Evolutionary conservation across 2,329 filamentous ascomycete genomes (phyloP).

Genomic region (Colletotrichum tofieldiae): DNA sequence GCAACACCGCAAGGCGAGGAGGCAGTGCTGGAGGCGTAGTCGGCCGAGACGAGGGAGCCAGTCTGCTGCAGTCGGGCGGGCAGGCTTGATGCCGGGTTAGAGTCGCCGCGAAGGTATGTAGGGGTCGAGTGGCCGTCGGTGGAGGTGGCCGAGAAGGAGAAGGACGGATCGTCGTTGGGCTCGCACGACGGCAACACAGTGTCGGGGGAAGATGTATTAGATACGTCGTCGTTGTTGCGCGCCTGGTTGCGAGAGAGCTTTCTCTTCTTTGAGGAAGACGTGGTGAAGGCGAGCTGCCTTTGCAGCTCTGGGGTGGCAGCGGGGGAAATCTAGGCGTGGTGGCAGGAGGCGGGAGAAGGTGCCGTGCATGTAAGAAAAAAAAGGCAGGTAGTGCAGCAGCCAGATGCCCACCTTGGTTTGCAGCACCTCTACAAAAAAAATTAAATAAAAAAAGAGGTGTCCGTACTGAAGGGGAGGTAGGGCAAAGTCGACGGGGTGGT

Average conservation of each 20-base stretch:
- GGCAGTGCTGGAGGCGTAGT: conserved; percentile 69
- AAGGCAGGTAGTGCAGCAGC: conserved; percentile 21
- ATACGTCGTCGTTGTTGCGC: conserved; percentile 57
- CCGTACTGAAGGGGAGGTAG: conserved; percentile 12
- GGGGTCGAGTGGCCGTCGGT: conserved; percentile 45
- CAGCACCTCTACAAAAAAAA: neutral
- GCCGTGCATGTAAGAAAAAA: conserved; percentile 34
- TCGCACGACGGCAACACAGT: conserved; percentile 69
- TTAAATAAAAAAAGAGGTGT: conserved; percentile 3
- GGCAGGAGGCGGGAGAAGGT: conserved; percentile 27
- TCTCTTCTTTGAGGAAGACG: conserved; percentile 83
- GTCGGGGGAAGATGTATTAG: conserved; percentile 58
- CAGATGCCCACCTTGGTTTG: neutral
- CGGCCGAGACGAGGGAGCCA: conserved; percentile 60
- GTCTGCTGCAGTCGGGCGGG: conserved; percentile 65
- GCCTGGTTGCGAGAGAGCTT: conserved; percentile 69
- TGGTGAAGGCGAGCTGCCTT: conserved; percentile 78
- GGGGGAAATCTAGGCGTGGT: conserved; percentile 19
- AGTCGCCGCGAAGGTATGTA: conserved; percentile 50
- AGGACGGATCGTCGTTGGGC: conserved; percentile 63
- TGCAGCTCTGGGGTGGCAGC: conserved; percentile 66
- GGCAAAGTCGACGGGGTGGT: conserved; percentile 33
- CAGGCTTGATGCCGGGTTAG: conserved; percentile 64
- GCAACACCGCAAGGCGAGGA: conserved; percentile 74
- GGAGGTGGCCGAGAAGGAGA: conserved; percentile 66